These are phyloP conservation scores for Phellopilus nigrolimitatus DNA, from an alignment of 1,284 basidiomycete species.

Conservation along the genomic window DNA sequence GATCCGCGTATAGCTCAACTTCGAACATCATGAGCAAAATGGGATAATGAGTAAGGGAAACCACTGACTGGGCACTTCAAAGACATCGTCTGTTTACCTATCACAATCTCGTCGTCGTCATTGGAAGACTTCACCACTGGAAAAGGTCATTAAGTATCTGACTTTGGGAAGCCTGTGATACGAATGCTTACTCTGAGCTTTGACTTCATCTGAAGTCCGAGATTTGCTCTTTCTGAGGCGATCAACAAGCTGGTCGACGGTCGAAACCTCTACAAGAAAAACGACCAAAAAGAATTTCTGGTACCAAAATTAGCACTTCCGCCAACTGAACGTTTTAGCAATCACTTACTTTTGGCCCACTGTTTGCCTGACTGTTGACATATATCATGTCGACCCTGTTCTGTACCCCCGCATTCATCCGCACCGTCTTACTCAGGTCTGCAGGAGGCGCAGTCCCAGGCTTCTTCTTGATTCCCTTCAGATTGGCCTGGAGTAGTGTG, in stretches of 20 bases:
- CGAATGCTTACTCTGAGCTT: conserved; percentile 52
- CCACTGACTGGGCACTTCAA: conserved; percentile 84
- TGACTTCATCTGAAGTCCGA: conserved; percentile 61
- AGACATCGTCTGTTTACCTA: conserved; percentile 83
- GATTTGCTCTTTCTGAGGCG: conserved; percentile 64
- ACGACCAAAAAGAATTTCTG: conserved; percentile 86
- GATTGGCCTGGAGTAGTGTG: conserved; percentile 64
- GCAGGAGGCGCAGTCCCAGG: conserved; percentile 94
- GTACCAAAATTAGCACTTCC: conserved; percentile 8
- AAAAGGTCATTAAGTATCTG: conserved; percentile 16
- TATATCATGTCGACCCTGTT: conserved; percentile 86
- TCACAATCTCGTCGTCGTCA: conserved; percentile 85
- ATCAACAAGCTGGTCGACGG: conserved; percentile 62
- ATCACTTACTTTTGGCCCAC: conserved; percentile 13
- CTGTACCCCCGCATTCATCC: conserved; percentile 39
- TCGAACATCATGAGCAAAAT: conserved; percentile 16
- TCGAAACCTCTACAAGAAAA: conserved; percentile 74
- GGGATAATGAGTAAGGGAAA: conserved; percentile 6
- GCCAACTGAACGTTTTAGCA: not conserved
- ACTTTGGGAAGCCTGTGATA: conserved; percentile 1
- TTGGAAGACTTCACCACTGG: conserved; percentile 56
- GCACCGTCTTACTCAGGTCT: conserved; percentile 64
- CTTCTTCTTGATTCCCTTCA: conserved; percentile 93
- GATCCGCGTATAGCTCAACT: conserved; percentile 90
- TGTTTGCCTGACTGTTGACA: conserved; percentile 77